Base-by-base conservation (phyloP, 2,329 filamentous ascomycete genomes). In the Xylaria multiplex region DNA sequence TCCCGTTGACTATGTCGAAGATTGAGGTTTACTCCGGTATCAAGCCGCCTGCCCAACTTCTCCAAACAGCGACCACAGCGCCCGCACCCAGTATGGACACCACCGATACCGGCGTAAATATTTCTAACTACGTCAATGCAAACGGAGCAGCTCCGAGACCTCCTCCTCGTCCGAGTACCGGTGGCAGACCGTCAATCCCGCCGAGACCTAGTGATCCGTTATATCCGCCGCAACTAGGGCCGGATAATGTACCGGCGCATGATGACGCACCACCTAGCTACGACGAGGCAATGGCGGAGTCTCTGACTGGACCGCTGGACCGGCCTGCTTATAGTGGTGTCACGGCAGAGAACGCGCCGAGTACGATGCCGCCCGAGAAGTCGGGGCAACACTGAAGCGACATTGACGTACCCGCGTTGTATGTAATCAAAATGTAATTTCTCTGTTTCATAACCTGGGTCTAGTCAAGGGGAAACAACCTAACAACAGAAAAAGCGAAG, bases 241-340 rank as follows among this genome's bases (percentile, higher is more conserved):
- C 79, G 8, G 72, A 76, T 11, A 81, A 78, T 2, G 83, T 77
- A 1, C 78, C 81, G 19, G 75, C 77, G 0, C 83, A 86, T 69
- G 90, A 93, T 37, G 93, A 96, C 62, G 92, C 93, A n/a, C 94
- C 95, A 19, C 94, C 94, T 7, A 97, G 93, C 74, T 98, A 98
- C 75, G 93, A 97, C 79, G 94, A 97, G 79, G 93, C 93, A 13
- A 90, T 97, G 80, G 93, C 93, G 6, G 90, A 92, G 70, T 87
- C 90, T 65, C 80, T 96, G 68, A 79, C 82, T 0, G 90, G 87
- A 42, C 92, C 93, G 2, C 75, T 78, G 46, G 76, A 90, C 30
- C 84, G 93, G 72, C 88, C 90, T 32, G 88, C 88, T 14, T 93
- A 91, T 76, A 88, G 85, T 67, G 87, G 87, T 1, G 84, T 88